Evolutionary conservation across 805 yeast genomes (phyloP), one percentile per base, ranked within the genome.

Genomic region (Candida chilensis): DNA sequence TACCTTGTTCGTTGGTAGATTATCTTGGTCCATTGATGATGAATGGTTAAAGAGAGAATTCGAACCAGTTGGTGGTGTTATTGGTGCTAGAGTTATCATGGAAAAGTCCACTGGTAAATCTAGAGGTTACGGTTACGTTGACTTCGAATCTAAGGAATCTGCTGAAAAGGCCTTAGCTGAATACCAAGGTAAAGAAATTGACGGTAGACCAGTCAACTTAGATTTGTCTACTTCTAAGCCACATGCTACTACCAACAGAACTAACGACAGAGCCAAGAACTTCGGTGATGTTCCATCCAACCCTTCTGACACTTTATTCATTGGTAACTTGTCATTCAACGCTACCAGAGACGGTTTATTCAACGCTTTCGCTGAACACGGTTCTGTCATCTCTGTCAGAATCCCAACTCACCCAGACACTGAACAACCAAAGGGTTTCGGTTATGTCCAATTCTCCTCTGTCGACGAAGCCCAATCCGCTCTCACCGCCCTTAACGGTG

Each of bases 371-470:
- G 75, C 80, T 44, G 74, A 72, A 51, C 71, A 72, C 58, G 97
- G 96, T 55, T 70, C 72, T 38, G 85, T 92, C 38, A 63, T 86
- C 33, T 84, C 94, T 39, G 88, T 87, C 46, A 81, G 98, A 70
- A 68, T 92, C 44, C 98, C 98, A 60, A 90, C 97, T 27, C 94
- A 92, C 67, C 96, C 96, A 52, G 97, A 90, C 60, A 88, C 97
- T 42, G 94, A 87, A 60, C 96, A 90, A 67, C 94, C 95, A 60
- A 92, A 92, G 76, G 98, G 98, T 45, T 92, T 92, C 66, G 98
- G 97, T 44, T 92, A 92, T 63, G 96, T 90, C 35, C 97, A 92
- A 67, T 90, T 74, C 54, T 67, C 82, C 27, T 70, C 80, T 35
- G 67, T 83, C 41, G 97, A 88, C 27, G 95, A 85, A 57, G 96